These are phyloP conservation scores for Cryptomeria japonica DNA, from an alignment of 75 land plant species.

Conservation along the genomic window DNA sequence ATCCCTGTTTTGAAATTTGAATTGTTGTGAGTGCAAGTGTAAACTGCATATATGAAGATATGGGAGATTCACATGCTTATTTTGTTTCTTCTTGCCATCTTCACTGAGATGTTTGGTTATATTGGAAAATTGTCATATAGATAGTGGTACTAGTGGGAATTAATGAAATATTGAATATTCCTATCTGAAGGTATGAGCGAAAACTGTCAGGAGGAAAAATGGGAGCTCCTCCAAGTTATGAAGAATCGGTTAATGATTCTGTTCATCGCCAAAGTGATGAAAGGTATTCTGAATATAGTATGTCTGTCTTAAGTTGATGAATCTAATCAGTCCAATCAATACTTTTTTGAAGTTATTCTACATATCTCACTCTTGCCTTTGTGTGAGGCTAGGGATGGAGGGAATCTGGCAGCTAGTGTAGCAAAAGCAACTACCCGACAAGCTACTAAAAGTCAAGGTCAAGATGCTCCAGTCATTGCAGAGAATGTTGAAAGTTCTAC, in stretches of 20 bases:
- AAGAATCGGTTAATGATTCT: conserved; percentile 63
- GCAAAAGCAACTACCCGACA: conserved; percentile 45
- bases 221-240: conserved; percentile 88
- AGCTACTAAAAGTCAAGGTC: conserved; percentile 10
- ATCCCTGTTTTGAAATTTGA: not conserved
- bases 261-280: conserved; percentile 43
- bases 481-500: conserved; percentile 22
- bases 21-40: not conserved
- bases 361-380: not conserved
- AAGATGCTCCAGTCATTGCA: conserved; percentile 13
- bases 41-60: not conserved
- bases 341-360: not conserved
- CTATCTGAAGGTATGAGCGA: conserved; percentile 27
- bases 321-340: not conserved
- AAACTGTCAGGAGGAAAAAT: conserved; percentile 51
- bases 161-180: not conserved
- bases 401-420: conserved; percentile 44
- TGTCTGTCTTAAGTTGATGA: not conserved
- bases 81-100: not conserved
- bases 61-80: not conserved
- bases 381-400: conserved; percentile 41
- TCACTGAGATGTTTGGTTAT: not conserved
- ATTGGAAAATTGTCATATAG: not conserved
- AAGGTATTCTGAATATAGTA: conserved; percentile 27
- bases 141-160: not conserved